Evolutionary conservation across 2,329 filamentous ascomycete genomes (phyloP).

Genomic region (Sarocladiaceae sp.): DNA sequence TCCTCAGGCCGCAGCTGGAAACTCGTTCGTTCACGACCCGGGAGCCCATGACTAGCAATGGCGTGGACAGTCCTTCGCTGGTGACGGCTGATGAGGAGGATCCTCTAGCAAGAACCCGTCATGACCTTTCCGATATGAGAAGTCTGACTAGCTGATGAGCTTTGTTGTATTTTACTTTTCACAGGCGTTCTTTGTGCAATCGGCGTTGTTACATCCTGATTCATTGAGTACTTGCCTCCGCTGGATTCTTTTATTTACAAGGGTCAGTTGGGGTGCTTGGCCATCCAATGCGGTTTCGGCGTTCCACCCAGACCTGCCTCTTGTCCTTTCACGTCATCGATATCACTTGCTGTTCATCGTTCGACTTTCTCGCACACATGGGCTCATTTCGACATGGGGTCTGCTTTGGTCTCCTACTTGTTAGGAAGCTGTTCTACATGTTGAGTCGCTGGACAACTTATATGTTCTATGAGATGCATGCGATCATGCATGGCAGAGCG

Average conservation of each 20-base stretch:
- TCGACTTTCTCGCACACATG: too few species aligned
- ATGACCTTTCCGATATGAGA: conserved; percentile 32
- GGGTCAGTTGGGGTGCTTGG: too few species aligned
- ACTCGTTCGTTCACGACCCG: conserved; percentile 64
- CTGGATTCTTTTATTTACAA: too few species aligned
- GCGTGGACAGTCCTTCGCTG: conserved; percentile 56
- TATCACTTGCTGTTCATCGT: too few species aligned
- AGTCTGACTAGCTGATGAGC: conserved; percentile 29
- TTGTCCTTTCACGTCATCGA: too few species aligned
- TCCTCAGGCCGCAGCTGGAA: conserved; percentile 38
- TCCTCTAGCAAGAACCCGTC: conserved; percentile 46
- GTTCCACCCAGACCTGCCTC: too few species aligned
- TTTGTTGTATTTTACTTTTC: conserved; percentile 10
- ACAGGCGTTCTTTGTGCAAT: conserved; percentile 8
- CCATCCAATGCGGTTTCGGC: too few species aligned
- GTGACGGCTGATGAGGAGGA: conserved; percentile 32
- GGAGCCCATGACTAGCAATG: conserved; percentile 48
- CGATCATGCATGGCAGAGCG: background rate
- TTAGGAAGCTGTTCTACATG: background rate
- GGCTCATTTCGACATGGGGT: too few species aligned
- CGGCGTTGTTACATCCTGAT: conserved; percentile 1
- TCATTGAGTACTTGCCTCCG: too few species aligned
- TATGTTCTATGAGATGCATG: too few species aligned
- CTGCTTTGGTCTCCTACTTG: too few species aligned
- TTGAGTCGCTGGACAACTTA: background rate